phyloP scores from a whole-genome alignment of 805 yeast species.

The Yarrowia alimentaria region DNA sequence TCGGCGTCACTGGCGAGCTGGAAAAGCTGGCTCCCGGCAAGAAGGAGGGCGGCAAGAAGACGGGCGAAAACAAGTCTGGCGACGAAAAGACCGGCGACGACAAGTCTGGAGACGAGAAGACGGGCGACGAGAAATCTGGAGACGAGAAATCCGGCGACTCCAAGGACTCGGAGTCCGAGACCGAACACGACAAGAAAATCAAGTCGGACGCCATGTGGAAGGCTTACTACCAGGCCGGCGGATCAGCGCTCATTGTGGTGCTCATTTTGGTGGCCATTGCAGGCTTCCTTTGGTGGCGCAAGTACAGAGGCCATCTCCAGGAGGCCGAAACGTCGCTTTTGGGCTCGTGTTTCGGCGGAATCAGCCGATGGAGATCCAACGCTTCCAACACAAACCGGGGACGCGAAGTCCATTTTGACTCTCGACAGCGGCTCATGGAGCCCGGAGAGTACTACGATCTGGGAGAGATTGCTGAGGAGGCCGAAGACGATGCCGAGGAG shows the following conservation, averaged over 20 bases:
- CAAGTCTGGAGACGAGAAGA: neutral
- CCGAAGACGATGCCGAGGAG: slow-evolving; percentile 34
- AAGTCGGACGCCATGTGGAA: slow-evolving; percentile 39
- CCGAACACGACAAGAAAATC: slow-evolving; percentile 34
- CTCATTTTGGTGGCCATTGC: slow-evolving; percentile 32
- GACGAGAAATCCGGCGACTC: neutral
- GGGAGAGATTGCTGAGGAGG: slow-evolving; percentile 33
- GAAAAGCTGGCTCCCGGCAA: neutral
- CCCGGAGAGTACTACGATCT: slow-evolving; percentile 26
- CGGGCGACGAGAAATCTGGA: neutral
- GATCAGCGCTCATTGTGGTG: slow-evolving; percentile 41
- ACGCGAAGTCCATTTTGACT: no score
- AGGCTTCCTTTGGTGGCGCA: slow-evolving; percentile 33
- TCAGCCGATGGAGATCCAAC: slow-evolving; percentile 22
- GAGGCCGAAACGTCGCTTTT: slow-evolving; percentile 15
- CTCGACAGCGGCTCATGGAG: slow-evolving; percentile 24
- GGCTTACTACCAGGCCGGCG: slow-evolving; percentile 44
- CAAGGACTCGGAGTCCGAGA: neutral
- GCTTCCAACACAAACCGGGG: no score
- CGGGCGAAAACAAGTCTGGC: neutral
- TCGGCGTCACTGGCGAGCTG: slow-evolving; percentile 32
- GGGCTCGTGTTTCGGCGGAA: slow-evolving; percentile 27
- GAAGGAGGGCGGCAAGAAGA: neutral
- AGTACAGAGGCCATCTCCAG: slow-evolving; percentile 31
- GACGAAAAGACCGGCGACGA: neutral